phyloP scores from a whole-genome alignment of 2,329 filamentous ascomycete genomes.

The Fusarium sarcochroum region DNA sequence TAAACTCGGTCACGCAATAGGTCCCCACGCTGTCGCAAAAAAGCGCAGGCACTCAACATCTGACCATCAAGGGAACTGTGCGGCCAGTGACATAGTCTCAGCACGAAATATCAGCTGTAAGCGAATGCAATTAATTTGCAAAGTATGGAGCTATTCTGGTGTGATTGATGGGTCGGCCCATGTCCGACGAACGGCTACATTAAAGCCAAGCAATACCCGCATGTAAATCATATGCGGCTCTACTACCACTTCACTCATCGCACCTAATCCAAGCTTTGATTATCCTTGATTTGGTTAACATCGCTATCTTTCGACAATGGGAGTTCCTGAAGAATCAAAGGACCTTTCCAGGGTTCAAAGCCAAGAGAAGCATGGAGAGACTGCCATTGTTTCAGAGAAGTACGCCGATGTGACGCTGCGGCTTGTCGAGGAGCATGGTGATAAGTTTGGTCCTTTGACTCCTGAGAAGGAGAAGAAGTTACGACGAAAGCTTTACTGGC shows the following conservation, averaged over 20 bases:
- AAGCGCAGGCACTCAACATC: not conserved
- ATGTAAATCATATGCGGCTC: not conserved
- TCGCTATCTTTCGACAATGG: not conserved
- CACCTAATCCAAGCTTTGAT: not conserved
- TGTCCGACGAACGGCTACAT: not conserved
- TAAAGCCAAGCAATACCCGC: slow-evolving; percentile 8
- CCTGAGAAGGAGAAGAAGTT: slow-evolving; percentile 12
- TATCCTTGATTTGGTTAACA: not conserved
- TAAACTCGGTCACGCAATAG: slow-evolving; percentile 32
- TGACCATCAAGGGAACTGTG: slow-evolving; percentile 19
- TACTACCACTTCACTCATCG: not conserved
- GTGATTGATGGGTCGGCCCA: slow-evolving; percentile 6
- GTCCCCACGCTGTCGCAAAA: slow-evolving; percentile 32
- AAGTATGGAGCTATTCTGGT: slow-evolving; percentile 2
- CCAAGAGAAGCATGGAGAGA: not conserved
- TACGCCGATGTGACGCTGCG: slow-evolving; percentile 18
- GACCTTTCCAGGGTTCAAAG: slow-evolving; percentile 8
- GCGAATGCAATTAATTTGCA: not conserved
- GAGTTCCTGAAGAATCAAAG: slow-evolving; percentile 1
- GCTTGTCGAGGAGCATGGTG: slow-evolving; percentile 11
- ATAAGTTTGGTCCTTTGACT: slow-evolving; percentile 2
- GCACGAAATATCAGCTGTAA: not conserved
- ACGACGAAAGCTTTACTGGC: slow-evolving; percentile 15
- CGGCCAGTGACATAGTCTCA: not conserved
- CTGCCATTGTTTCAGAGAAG: slow-evolving; percentile 4